Conservation (phyloP, 352 stramenopile species). For the Blastocystis sp. region DNA sequence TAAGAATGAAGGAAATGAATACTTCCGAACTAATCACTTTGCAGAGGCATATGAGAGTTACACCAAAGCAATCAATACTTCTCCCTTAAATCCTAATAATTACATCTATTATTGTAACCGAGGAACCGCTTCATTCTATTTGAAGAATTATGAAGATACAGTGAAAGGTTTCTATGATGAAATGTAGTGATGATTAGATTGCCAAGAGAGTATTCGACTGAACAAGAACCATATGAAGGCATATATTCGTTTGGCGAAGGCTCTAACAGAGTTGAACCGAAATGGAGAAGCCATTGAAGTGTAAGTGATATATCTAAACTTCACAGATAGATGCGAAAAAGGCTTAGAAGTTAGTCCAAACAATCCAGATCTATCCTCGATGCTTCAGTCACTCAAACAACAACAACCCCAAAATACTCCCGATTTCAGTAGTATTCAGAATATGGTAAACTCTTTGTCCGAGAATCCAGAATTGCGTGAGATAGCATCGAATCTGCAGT, state of each 20-base stretch:
- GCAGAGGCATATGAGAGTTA: slow-evolving; percentile 16
- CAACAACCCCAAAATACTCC: not conserved
- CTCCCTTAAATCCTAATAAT: slow-evolving; percentile 13
- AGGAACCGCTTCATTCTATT: slow-evolving; percentile 30
- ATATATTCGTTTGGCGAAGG: not conserved
- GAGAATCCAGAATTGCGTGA: not conserved
- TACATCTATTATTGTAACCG: slow-evolving; percentile 50
- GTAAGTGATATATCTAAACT: not conserved
- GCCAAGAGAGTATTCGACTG: slow-evolving; percentile 11
- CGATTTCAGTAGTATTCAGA: not conserved
- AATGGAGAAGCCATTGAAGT: not conserved
- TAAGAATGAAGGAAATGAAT: slow-evolving; percentile 49
- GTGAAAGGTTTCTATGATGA: not conserved
- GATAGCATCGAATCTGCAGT: not conserved
- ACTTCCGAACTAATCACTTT: slow-evolving; percentile 31
- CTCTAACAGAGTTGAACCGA: not conserved
- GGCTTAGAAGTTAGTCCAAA: not conserved
- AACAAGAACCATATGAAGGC: slow-evolving; percentile 39
- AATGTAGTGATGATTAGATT: not conserved
- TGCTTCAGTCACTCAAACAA: not conserved
- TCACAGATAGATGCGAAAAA: not conserved
- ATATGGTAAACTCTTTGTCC: not conserved
- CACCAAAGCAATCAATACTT: slow-evolving; percentile 9
- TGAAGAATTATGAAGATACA: slow-evolving; percentile 33
- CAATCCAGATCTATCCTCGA: not conserved